Evolutionary conservation across 2,329 filamentous ascomycete genomes (phyloP).

Genomic region (Elsinoe batatas): DNA sequence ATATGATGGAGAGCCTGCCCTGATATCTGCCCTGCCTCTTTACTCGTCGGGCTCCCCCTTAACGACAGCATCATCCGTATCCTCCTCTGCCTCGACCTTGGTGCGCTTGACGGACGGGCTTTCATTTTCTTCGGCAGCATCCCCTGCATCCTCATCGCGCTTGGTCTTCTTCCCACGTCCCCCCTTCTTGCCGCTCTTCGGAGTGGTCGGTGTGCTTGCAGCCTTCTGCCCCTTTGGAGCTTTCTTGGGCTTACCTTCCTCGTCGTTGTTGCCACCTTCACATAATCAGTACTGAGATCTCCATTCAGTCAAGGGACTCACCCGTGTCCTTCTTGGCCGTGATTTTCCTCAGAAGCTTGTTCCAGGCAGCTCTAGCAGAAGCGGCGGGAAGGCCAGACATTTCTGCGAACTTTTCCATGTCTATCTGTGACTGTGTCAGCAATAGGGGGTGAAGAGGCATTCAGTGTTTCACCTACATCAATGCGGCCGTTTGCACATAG

Average conservation of each 20-base stretch:
- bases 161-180: not conserved
- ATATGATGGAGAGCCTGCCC: no score
- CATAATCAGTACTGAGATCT: not conserved
- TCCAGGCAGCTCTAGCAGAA: slow-evolving; percentile 17
- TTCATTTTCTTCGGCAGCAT: not conserved
- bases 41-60: not conserved
- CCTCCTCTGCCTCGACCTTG: slow-evolving; percentile 1
- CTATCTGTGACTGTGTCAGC: slow-evolving; percentile 15
- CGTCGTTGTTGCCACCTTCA: not conserved
- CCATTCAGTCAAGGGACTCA: not conserved
- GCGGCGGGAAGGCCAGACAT: slow-evolving; percentile 16
- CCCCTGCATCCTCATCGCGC: not conserved
- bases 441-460: not conserved
- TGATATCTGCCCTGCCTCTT: no score
- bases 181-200: not conserved
- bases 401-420: slow-evolving; percentile 18
- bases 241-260: not conserved
- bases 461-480: not conserved
- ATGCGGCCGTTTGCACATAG: not conserved
- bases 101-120: not conserved
- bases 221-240: not conserved
- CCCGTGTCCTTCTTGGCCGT: not conserved
- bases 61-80: not conserved
- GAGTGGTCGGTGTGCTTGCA: not conserved
- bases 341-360: slow-evolving; percentile 49